Conservation (phyloP, 768 basidiomycete genomes). For the Trametes meyenii region DNA sequence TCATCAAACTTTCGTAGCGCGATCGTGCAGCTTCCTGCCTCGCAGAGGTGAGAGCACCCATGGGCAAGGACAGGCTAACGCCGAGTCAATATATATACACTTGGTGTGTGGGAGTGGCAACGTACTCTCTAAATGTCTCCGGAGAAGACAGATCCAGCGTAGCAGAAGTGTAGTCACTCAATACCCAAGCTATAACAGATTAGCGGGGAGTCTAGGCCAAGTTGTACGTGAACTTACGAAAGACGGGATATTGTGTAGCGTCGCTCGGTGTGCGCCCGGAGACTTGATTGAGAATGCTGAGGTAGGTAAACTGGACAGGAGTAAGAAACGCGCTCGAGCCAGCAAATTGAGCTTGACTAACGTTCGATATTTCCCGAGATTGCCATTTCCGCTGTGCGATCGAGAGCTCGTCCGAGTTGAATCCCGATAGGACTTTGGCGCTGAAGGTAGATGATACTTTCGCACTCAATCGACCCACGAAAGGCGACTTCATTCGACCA, state of each 20-base stretch:
- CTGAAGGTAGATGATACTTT: constrained; percentile 32
- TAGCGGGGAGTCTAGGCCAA: background rate
- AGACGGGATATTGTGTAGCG: constrained; percentile 93
- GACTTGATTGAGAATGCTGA: constrained; percentile 87
- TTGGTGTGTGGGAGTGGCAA: constrained; percentile 12
- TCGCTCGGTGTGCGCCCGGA: constrained; percentile 94
- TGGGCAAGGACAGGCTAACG: constrained; percentile 76
- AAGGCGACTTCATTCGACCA: constrained; percentile 55
- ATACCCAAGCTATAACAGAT: constrained; percentile 74
- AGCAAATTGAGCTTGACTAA: constrained; percentile 39
- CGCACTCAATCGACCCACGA: constrained; percentile 49
- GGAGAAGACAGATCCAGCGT: constrained; percentile 64
- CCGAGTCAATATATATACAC: background rate
- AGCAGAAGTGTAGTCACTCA: constrained; percentile 80
- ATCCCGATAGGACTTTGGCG: constrained; percentile 52
- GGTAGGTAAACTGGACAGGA: constrained; percentile 72
- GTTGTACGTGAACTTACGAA: constrained; percentile 53
- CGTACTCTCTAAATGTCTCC: constrained; percentile 74
- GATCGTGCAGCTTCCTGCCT: constrained; percentile 75
- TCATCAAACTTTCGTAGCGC: constrained; percentile 72
- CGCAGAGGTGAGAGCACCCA: constrained; percentile 83
- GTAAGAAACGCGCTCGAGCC: background rate
- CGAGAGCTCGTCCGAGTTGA: constrained; percentile 61
- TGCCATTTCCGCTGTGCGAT: constrained; percentile 86
- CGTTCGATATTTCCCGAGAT: constrained; percentile 89